These are phyloP conservation scores for Leucosporidium scottii DNA, from an alignment of 768 basidiomycete genomes.

Conservation along the genomic window DNA sequence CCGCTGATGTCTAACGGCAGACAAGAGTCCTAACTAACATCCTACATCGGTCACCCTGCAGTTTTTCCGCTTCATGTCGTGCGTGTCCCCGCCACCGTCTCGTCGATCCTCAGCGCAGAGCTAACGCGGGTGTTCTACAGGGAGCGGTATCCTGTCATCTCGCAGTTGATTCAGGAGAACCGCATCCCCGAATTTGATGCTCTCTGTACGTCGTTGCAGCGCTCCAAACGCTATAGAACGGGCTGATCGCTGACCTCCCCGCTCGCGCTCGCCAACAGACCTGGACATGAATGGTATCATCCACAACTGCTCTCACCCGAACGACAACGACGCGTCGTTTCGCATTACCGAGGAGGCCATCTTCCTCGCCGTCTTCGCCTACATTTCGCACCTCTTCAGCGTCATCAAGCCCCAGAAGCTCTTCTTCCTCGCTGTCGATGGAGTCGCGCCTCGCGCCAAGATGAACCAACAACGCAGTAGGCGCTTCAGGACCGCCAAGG, in stretches of 20 bases:
- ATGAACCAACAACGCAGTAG: constrained; percentile 98
- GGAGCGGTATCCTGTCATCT: constrained; percentile 95
- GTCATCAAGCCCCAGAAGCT: constrained; percentile 97
- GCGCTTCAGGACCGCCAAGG: constrained; percentile 88
- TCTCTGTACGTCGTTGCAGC: constrained; percentile 33
- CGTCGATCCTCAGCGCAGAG: neutral
- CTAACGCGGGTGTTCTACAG: constrained; percentile 44
- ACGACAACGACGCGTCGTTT: constrained; percentile 92
- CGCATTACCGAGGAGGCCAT: constrained; percentile 94
- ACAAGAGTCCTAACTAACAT: neutral
- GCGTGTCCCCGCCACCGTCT: constrained; percentile 3
- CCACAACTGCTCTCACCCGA: constrained; percentile 79
- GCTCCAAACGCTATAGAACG: constrained; percentile 14
- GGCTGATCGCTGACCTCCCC: constrained; percentile 15
- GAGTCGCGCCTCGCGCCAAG: constrained; percentile 93
- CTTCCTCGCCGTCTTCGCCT: constrained; percentile 91
- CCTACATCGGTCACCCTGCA: neutral
- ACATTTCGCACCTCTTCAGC: constrained; percentile 91
- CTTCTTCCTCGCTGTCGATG: constrained; percentile 98
- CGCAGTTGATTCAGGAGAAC: constrained; percentile 95
- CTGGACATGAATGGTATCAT: constrained; percentile 79
- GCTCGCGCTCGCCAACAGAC: constrained; percentile 53
- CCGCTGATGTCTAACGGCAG: neutral
- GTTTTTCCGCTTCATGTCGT: constrained; percentile 43
- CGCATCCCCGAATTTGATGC: constrained; percentile 96